These are phyloP conservation scores for Phaeotremella skinneri DNA, from an alignment of 768 basidiomycete genomes.

Conservation along the genomic window DNA sequence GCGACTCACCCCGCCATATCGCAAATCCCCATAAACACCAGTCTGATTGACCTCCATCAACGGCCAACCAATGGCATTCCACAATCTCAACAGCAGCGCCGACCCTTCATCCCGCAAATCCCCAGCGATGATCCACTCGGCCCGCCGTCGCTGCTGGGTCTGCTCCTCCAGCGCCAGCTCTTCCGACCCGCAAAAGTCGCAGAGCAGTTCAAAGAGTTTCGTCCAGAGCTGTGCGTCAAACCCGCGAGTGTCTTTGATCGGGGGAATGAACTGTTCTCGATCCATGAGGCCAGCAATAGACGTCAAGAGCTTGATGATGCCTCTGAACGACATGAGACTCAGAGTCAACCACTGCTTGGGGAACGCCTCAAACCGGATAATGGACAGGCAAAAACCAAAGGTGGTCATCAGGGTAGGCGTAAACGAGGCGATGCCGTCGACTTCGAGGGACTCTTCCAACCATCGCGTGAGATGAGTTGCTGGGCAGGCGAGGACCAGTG, in stretches of 20 bases:
- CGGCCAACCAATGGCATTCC: slow-evolving; percentile 81
- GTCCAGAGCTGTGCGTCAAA: slow-evolving; percentile 80
- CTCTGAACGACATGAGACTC: slow-evolving; percentile 80
- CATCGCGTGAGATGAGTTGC: slow-evolving; percentile 72
- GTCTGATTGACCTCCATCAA: slow-evolving; percentile 50
- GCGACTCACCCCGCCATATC: slow-evolving; percentile 64
- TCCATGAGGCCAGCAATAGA: slow-evolving; percentile 74
- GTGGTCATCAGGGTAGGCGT: slow-evolving; percentile 68
- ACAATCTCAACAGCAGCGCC: slow-evolving; percentile 69
- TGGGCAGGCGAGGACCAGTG: slow-evolving; percentile 75
- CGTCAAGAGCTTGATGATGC: slow-evolving; percentile 83
- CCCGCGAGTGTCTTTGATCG: slow-evolving; percentile 60
- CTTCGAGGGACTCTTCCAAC: slow-evolving; percentile 74
- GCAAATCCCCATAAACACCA: slow-evolving; percentile 58
- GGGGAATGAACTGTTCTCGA: slow-evolving; percentile 70
- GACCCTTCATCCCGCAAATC: slow-evolving; percentile 93
- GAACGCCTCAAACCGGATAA: slow-evolving; percentile 82
- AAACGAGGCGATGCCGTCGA: slow-evolving; percentile 82
- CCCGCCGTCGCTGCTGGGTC: slow-evolving; percentile 91
- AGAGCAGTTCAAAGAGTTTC: slow-evolving; percentile 73
- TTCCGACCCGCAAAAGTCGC: slow-evolving; percentile 82
- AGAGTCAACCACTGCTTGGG: slow-evolving; percentile 88
- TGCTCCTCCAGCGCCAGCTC: slow-evolving; percentile 93
- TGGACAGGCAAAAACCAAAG: slow-evolving; percentile 76
- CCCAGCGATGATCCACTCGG: slow-evolving; percentile 93